Percentiles rank a stretch among this genome's conserved stretches.
These are phyloP conservation scores for Pyronema domesticum DNA, from an alignment of 495 filamentous ascomycete genomes.

Conservation along the genomic window DNA sequence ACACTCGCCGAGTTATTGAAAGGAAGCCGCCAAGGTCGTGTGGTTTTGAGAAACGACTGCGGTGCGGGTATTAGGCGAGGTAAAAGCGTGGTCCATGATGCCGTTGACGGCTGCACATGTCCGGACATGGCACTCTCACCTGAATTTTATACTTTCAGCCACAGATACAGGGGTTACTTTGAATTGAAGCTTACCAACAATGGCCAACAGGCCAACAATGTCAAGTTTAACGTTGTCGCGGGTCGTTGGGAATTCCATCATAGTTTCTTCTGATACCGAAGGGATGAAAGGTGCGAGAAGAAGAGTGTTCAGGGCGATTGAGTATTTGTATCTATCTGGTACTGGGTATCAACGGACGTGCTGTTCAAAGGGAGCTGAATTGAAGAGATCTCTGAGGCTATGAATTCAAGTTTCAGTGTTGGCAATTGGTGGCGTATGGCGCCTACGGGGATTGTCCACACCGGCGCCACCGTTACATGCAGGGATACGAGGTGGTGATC, in stretches of 20 bases:
- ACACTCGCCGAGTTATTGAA: slow-evolving; percentile 8
- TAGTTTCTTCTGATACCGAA: not conserved
- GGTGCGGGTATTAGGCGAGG: slow-evolving; percentile 4
- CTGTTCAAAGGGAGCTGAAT: no score
- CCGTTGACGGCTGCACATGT: not conserved
- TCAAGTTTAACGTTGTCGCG: not conserved
- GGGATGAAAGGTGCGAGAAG: not conserved
- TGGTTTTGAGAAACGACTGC: not conserved
- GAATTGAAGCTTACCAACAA: slow-evolving; percentile 16
- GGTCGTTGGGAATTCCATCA: not conserved
- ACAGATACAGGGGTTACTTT: no score
- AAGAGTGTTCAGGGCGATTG: not conserved
- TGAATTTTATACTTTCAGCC: slow-evolving; percentile 7
- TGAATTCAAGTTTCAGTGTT: no score
- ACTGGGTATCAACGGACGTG: no score
- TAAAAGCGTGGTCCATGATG: not conserved
- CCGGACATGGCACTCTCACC: not conserved
- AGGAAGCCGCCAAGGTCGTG: not conserved
- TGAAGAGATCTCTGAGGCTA: no score
- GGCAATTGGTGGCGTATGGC: no score
- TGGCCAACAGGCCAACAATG: slow-evolving; percentile 4
- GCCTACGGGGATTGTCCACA: no score
- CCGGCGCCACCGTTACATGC: no score
- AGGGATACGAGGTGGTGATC: no score
- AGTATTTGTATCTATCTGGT: no score